A percentile compares a stretch with the other conserved stretches of the same genome.
Conservation (phyloP, 805 yeast species). For the Candida coleopterorum region DNA sequence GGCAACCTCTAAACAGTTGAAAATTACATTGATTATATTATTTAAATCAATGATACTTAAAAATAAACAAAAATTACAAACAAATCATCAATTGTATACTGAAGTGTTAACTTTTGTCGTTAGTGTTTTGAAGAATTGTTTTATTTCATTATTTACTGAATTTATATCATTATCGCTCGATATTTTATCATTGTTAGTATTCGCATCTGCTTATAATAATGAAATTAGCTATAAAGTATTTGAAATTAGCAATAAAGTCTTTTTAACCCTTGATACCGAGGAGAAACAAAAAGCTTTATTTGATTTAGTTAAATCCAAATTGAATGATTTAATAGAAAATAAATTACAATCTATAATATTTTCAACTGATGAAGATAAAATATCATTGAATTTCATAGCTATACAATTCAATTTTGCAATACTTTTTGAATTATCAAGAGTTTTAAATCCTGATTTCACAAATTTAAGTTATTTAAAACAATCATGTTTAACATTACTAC, state of each 20-base stretch:
- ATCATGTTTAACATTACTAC: conserved; percentile 12
- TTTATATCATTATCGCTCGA: conserved; percentile 28
- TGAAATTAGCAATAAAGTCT: not conserved
- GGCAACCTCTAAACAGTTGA: conserved; percentile 36
- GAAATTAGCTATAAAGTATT: conserved; percentile 2
- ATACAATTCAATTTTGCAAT: conserved; percentile 27
- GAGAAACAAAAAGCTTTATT: conserved; percentile 10
- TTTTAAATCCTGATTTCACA: conserved; percentile 1
- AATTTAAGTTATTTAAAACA: conserved; percentile 7
- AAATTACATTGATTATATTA: conserved; percentile 26
- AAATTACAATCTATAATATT: conserved; percentile 22
- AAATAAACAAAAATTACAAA: conserved; percentile 16
- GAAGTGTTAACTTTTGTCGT: conserved; percentile 20
- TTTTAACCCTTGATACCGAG: not conserved
- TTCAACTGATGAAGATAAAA: conserved; percentile 31
- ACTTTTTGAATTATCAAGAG: conserved; percentile 13
- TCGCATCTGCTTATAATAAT: conserved; percentile 5
- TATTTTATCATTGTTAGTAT: conserved; percentile 19
- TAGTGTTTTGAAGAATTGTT: conserved; percentile 21
- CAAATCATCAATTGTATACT: conserved; percentile 19
- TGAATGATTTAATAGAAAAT: conserved; percentile 21
- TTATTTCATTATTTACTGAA: conserved; percentile 27
- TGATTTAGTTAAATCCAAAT: conserved; percentile 16
- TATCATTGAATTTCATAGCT: conserved; percentile 21
- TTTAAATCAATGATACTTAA: conserved; percentile 26